Conservation (phyloP, 208 protist genomes). For the Sergeia podlipaevii region DNA sequence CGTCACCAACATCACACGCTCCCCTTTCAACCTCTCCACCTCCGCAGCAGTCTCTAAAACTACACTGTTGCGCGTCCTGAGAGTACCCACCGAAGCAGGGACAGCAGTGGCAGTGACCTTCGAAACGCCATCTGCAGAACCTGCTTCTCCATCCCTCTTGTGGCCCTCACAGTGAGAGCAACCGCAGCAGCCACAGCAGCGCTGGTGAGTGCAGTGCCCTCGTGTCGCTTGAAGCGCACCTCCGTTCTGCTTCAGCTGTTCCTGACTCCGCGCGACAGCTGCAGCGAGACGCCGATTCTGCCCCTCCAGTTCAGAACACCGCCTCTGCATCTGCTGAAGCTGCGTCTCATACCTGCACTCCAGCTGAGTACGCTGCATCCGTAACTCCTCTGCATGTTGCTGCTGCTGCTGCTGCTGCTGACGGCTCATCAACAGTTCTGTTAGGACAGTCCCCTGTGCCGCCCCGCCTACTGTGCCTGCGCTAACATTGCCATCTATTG, state of each 20-base stretch:
- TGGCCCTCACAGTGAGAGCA: background rate
- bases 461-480: background rate
- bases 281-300: constrained; percentile 48
- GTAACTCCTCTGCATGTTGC: constrained; percentile 43
- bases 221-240: background rate
- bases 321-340: constrained; percentile 20
- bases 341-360: constrained; percentile 34
- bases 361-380: constrained; percentile 30
- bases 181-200: background rate
- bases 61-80: background rate
- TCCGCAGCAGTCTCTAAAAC: constrained; percentile 20
- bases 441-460: background rate
- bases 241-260: constrained; percentile 31
- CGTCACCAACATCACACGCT: constrained; percentile 45
- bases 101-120: background rate
- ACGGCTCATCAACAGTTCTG: background rate
- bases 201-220: background rate
- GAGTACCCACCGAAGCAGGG: background rate
- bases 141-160: background rate
- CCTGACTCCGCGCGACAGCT: constrained; percentile 51
- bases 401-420: constrained; percentile 25
- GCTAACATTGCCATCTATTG: background rate
- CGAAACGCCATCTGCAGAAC: no score
- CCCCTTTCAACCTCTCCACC: constrained; percentile 40
- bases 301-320: constrained; percentile 48